Evolutionary conservation across 2,329 filamentous ascomycete genomes (phyloP).

Genomic region (Fonsecaea nubica): DNA sequence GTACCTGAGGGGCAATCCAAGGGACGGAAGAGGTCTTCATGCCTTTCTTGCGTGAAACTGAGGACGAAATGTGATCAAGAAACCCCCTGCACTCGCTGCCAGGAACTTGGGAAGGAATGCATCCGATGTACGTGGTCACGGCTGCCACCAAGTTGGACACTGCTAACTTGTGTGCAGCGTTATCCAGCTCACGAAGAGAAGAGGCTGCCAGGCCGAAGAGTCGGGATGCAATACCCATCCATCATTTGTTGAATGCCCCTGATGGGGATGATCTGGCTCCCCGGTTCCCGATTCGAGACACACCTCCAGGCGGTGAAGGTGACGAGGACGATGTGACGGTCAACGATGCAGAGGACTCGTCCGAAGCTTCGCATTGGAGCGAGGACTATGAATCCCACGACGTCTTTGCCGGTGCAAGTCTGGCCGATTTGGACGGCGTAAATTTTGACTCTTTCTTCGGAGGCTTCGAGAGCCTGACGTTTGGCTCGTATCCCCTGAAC

Average conservation of each 20-base stretch:
- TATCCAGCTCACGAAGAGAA: conserved; percentile 23
- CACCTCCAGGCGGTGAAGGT: neutral
- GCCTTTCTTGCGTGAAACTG: conserved; percentile 37
- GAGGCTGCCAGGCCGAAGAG: conserved; percentile 26
- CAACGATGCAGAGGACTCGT: conserved; percentile 29
- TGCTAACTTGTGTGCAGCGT: conserved; percentile 8
- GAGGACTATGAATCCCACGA: conserved; percentile 33
- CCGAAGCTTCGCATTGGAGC: conserved; percentile 35
- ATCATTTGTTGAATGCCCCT: conserved; percentile 33
- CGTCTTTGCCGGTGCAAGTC: conserved; percentile 26
- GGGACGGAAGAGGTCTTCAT: conserved; percentile 36
- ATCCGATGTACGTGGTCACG: conserved; percentile 31
- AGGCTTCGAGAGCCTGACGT: conserved; percentile 28
- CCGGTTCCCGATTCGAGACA: conserved; percentile 33
- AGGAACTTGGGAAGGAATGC: conserved; percentile 37
- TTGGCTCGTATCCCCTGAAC: conserved; percentile 26
- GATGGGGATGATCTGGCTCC: conserved; percentile 31
- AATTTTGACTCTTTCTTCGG: conserved; percentile 35
- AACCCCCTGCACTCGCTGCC: conserved; percentile 35
- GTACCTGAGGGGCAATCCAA: conserved; percentile 37
- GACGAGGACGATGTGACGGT: conserved; percentile 27
- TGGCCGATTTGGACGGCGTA: conserved; percentile 21
- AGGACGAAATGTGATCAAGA: conserved; percentile 37
- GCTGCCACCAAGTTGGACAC: conserved; percentile 17
- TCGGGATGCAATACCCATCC: conserved; percentile 36